A percentile compares a stretch with the other conserved stretches of the same genome.
Evolutionary conservation across 345 rosid genomes (phyloP).

Genomic region (Viola odorata): DNA sequence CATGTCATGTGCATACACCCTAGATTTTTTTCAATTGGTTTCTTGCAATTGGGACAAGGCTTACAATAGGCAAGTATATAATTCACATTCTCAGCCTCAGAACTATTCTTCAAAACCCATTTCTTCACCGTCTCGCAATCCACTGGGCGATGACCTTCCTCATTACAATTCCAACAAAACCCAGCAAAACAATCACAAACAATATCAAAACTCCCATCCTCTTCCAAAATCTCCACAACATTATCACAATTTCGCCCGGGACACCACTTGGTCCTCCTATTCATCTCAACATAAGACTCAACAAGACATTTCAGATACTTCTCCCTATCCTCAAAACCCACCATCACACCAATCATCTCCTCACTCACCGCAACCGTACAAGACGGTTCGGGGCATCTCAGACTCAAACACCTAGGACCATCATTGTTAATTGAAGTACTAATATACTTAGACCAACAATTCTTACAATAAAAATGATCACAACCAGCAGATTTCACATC

Average conservation of each 20-base stretch:
- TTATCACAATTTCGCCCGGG: conserved; percentile 83
- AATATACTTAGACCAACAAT: conserved; percentile 72
- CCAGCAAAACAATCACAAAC: no score
- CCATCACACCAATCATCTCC: conserved; percentile 55
- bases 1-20: no score
- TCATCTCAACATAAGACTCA: conserved; percentile 72
- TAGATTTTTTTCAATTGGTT: conserved; percentile 1
- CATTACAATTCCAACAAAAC: no score
- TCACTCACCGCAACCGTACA: conserved; percentile 61
- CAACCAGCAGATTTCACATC: conserved; percentile 54
- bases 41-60: no score
- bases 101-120: no score
- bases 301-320: conserved; percentile 61
- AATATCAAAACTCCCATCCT: conserved; percentile 13
- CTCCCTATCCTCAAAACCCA: conserved; percentile 45
- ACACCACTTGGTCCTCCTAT: conserved; percentile 86
- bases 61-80: no score
- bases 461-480: conserved; percentile 78
- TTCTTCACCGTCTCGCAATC: no score
- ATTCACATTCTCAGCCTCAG: no score
- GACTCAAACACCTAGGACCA: conserved; percentile 74
- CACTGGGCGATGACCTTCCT: no score
- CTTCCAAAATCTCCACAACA: conserved; percentile 62
- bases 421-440: conserved; percentile 50
- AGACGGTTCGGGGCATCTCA: conserved; percentile 80